These are phyloP conservation scores for Oidiodendron maius DNA, from an alignment of 495 filamentous ascomycete species.

Conservation along the genomic window DNA sequence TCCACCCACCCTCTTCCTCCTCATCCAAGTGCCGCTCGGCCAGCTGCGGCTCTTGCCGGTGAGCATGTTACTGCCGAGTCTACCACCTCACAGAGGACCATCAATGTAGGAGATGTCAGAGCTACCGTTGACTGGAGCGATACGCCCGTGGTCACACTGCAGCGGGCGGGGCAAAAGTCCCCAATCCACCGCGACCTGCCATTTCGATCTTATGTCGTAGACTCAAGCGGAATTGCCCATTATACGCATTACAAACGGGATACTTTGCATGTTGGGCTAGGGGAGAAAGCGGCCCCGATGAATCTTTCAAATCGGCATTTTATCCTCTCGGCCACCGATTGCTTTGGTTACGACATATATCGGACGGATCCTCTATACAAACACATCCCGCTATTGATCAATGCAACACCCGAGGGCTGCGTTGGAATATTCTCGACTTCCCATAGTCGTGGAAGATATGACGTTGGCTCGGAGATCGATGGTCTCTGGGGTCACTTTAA, in stretches of 20 bases:
- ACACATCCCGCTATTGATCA: slow-evolving; percentile 63
- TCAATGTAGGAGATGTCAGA: slow-evolving; percentile 42
- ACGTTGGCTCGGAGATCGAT: slow-evolving; percentile 64
- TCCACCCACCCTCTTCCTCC: slow-evolving; percentile 50
- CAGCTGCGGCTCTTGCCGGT: slow-evolving; percentile 28
- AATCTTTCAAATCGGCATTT: slow-evolving; percentile 61
- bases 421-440: slow-evolving; percentile 63
- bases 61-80: slow-evolving; percentile 23
- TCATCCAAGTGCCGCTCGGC: slow-evolving; percentile 49
- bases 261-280: slow-evolving; percentile 58
- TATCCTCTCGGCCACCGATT: slow-evolving; percentile 59
- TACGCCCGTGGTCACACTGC: slow-evolving; percentile 51
- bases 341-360: slow-evolving; percentile 64
- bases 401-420: slow-evolving; percentile 51
- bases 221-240: slow-evolving; percentile 51
- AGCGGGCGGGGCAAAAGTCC: slow-evolving; percentile 38
- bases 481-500: slow-evolving; percentile 66
- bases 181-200: slow-evolving; percentile 53
- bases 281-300: slow-evolving; percentile 67
- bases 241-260: slow-evolving; percentile 53
- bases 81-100: slow-evolving; percentile 27
- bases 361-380: slow-evolving; percentile 69
- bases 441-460: slow-evolving; percentile 55
- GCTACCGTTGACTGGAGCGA: slow-evolving; percentile 50
- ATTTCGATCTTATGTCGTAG: slow-evolving; percentile 55